Evolutionary conservation across 2,329 filamentous ascomycete species (phyloP), one percentile per base, ranked within the genome.

Genomic region (Byssochlamys sp.): DNA sequence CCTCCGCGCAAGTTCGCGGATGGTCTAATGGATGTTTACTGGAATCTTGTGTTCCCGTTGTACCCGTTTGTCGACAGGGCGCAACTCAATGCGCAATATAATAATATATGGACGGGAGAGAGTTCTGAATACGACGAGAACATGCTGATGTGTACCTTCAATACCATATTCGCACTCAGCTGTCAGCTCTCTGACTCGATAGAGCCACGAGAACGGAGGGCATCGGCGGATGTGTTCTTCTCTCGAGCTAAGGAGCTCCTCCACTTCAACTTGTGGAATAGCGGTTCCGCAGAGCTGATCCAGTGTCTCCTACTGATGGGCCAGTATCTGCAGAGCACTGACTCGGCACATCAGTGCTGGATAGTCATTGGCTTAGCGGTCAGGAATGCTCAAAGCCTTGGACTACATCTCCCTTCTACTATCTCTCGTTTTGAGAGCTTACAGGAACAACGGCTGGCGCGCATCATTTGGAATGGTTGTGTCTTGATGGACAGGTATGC

Each of bases 241-340:
- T 63, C 66, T 1, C 69, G 77, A 3, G 77, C 78, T 0, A 74
- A 76, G 48, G 71, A 72, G 2, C 60, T 79, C 0, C 65, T 80
- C 0, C 72, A 74, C 1, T 72, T 78, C 50, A 75, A 72, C 14
- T 62, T 75, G 1, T 78, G 76, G 72, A 70, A 78, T 10, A 66
- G 71, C 0, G 75, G 73, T 0, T 79, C 77, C 0, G 61, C 76
- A 0, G 75, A 75, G 50, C 57, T 78, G 1, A 75, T 80, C 1
- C 78, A 80, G 60, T 79, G 74, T 51, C 65, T 80, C 0, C 63
- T 81, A 0, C 65, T 80, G 4, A 77, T 78, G 59, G 76, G 74
- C 10, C 78, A 79, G 51, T 80, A 80, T 58, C 64, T 80, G 0
- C 78, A 80, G 50, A 78, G 78, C 52, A 80, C 78, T 0, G 73